Percentiles rank a stretch among this genome's conserved stretches.
These are phyloP conservation scores for Seiridium cupressi DNA, from an alignment of 2,329 filamentous ascomycete species.

Conservation along the genomic window DNA sequence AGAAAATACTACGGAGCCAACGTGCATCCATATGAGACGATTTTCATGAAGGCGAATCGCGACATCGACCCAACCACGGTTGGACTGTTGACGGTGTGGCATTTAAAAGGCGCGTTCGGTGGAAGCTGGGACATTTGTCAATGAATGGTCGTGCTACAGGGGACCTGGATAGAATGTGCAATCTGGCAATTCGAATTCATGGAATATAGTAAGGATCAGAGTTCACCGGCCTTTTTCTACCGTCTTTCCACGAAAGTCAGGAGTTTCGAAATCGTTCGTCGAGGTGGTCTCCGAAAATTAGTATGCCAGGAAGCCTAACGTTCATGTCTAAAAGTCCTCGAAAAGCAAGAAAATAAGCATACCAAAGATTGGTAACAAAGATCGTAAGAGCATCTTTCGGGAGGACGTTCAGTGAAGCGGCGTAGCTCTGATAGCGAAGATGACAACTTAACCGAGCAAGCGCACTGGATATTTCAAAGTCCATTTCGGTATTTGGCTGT, in stretches of 20 bases:
- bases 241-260: too few relatives aligned
- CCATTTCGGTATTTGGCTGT: too few relatives aligned
- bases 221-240: too few relatives aligned
- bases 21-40: slow-evolving; percentile 35
- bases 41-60: slow-evolving; percentile 34
- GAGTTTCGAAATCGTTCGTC: not conserved
- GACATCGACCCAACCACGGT: slow-evolving; percentile 26
- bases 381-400: too few relatives aligned
- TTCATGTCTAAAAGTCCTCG: not conserved
- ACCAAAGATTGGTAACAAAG: not conserved
- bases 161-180: not conserved
- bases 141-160: not conserved
- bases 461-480: too few relatives aligned
- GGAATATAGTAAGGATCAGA: not conserved
- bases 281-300: not conserved
- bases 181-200: not conserved
- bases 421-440: too few relatives aligned
- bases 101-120: slow-evolving; percentile 16
- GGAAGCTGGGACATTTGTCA: slow-evolving; percentile 24
- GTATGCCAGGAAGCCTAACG: not conserved
- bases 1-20: slow-evolving; percentile 30
- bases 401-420: too few relatives aligned
- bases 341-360: not conserved
- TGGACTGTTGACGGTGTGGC: slow-evolving; percentile 28
- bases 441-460: too few relatives aligned